Conservation (phyloP, 1,284 basidiomycete genomes). For the Amylostereum chailletii region DNA sequence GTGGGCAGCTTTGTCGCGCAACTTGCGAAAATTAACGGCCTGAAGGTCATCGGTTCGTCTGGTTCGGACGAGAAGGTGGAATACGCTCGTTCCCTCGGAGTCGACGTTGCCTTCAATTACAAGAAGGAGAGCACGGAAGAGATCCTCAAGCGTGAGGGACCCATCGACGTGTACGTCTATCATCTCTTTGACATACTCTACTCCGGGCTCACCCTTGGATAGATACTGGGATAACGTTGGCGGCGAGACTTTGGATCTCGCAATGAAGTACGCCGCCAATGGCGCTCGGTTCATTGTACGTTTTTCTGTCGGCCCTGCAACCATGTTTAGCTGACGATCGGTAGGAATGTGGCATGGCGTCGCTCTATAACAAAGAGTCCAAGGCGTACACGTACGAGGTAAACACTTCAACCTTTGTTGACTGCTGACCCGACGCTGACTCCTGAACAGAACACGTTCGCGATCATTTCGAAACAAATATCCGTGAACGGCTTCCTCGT, state of each 20-base stretch:
- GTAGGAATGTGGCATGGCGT: slow-evolving; percentile 23
- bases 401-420: not conserved
- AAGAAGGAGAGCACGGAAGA: slow-evolving; percentile 44
- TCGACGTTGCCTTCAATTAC: slow-evolving; percentile 72
- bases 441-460: slow-evolving; percentile 15
- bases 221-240: slow-evolving; percentile 56
- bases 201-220: not conserved
- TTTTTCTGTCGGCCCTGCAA: slow-evolving; percentile 10
- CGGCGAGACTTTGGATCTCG: slow-evolving; percentile 55
- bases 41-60: slow-evolving; percentile 68
- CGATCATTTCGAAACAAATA: slow-evolving; percentile 42
- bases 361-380: slow-evolving; percentile 19
- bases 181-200: not conserved
- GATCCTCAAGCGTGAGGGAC: slow-evolving; percentile 49
- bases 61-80: slow-evolving; percentile 64
- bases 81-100: slow-evolving; percentile 55
- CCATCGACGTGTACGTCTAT: slow-evolving; percentile 38
- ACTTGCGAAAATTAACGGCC: slow-evolving; percentile 54
- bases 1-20: slow-evolving; percentile 38
- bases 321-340: not conserved
- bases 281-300: slow-evolving; percentile 49
- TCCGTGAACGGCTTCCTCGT: slow-evolving; percentile 57
- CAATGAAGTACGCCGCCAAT: slow-evolving; percentile 39
- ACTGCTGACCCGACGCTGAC: not conserved
- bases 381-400: slow-evolving; percentile 18